Conservation (phyloP, 2,329 filamentous ascomycete species). For the Venturia asperata region DNA sequence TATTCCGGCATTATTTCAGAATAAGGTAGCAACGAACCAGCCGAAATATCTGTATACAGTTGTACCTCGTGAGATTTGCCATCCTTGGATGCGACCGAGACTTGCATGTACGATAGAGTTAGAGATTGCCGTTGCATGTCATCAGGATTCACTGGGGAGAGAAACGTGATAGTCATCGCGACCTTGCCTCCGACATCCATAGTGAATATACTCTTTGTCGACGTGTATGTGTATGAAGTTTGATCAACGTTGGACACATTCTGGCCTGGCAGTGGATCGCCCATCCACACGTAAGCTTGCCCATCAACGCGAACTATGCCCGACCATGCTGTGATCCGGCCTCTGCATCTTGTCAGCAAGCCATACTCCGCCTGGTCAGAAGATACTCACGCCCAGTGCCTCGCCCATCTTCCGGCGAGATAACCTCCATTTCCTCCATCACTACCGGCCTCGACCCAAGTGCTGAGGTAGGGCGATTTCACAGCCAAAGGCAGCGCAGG, state of each 20-base stretch:
- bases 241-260: slow-evolving; percentile 46
- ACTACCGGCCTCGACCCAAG: slow-evolving; percentile 58
- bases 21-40: slow-evolving; percentile 42
- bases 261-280: slow-evolving; percentile 41
- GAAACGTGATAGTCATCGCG: slow-evolving; percentile 59
- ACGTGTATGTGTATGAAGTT: slow-evolving; percentile 60
- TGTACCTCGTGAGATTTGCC: slow-evolving; percentile 57
- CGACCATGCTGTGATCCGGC: slow-evolving; percentile 56
- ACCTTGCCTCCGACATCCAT: slow-evolving; percentile 57
- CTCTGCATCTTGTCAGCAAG: slow-evolving; percentile 32
- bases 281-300: slow-evolving; percentile 60
- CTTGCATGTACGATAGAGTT: slow-evolving; percentile 62
- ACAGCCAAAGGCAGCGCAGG: slow-evolving; percentile 67
- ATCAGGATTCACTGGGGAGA: slow-evolving; percentile 61
- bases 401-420: slow-evolving; percentile 61
- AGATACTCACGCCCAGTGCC: slow-evolving; percentile 58
- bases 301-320: slow-evolving; percentile 65
- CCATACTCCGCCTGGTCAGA: neutral
- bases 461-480: slow-evolving; percentile 65
- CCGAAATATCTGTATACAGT: slow-evolving; percentile 66
- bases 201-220: slow-evolving; percentile 63
- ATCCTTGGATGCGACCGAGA: slow-evolving; percentile 56
- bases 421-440: slow-evolving; percentile 58
- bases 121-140: slow-evolving; percentile 63
- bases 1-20: neutral